Percentiles rank a stretch among this genome's conserved stretches.
These are phyloP conservation scores for Aspergillus wentii DNA, from an alignment of 495 filamentous ascomycete species.

Conservation along the genomic window DNA sequence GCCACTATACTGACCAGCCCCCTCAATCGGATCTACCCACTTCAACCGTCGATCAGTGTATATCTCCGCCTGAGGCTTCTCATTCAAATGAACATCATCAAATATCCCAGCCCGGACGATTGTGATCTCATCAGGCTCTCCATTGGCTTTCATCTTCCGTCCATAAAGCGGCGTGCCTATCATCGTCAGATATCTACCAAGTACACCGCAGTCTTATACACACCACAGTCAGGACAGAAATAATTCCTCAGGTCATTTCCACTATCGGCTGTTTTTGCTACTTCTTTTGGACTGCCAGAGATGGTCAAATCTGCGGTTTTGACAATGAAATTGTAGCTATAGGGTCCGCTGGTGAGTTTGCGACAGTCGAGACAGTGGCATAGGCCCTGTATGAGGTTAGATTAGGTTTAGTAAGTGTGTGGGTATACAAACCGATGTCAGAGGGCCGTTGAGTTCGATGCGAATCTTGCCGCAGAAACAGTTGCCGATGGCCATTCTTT, in stretches of 20 bases:
- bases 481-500: slow-evolving; percentile 22
- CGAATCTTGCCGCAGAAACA: slow-evolving; percentile 28
- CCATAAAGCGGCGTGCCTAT: slow-evolving; percentile 35
- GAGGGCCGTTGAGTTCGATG: slow-evolving; percentile 20
- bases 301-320: slow-evolving; percentile 18
- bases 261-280: slow-evolving; percentile 28
- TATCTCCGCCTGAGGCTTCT: slow-evolving; percentile 25
- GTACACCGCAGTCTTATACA: slow-evolving; percentile 5
- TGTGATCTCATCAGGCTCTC: slow-evolving; percentile 11
- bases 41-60: slow-evolving; percentile 17
- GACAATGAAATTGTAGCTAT: slow-evolving; percentile 21
- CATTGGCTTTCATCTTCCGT: slow-evolving; percentile 9
- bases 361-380: slow-evolving; percentile 38
- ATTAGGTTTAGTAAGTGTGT: slow-evolving; percentile 2
- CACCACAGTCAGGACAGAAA: slow-evolving; percentile 37
- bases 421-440: slow-evolving; percentile 18
- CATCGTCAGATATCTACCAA: slow-evolving; percentile 6
- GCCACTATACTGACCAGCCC: slow-evolving; percentile 22
- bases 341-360: slow-evolving; percentile 25
- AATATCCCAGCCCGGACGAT: slow-evolving; percentile 34
- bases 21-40: slow-evolving; percentile 25
- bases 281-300: slow-evolving; percentile 25
- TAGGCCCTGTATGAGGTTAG: slow-evolving; percentile 17
- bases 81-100: slow-evolving; percentile 22
- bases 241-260: slow-evolving; percentile 30